Percentiles rank a stretch among this genome's conserved stretches.
Evolutionary conservation across 2,329 filamentous ascomycete species (phyloP).

Genomic region (Xylariaceae sp.): DNA sequence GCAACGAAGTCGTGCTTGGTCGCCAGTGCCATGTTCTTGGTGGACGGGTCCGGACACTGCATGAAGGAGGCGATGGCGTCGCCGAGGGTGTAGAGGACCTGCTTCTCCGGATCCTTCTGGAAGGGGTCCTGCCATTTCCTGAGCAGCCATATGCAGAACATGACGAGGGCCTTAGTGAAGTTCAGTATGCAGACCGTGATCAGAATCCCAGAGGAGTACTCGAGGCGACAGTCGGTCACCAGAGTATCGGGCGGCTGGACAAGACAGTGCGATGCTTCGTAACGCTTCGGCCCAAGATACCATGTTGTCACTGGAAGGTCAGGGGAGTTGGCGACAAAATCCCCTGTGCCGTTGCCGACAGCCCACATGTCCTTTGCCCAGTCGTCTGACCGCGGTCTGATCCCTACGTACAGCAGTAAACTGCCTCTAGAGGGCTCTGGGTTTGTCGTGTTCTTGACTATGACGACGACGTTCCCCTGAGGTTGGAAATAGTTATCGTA

Average conservation of each 20-base stretch:
- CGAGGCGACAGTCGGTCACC: slow-evolving; percentile 12
- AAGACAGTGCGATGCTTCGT: slow-evolving; percentile 18
- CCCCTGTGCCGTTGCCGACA: slow-evolving; percentile 13
- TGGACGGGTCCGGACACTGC: slow-evolving; percentile 15
- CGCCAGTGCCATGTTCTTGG: slow-evolving; percentile 17
- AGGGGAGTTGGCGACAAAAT: not conserved
- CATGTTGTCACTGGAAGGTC: slow-evolving; percentile 9
- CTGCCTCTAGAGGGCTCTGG: slow-evolving; percentile 5
- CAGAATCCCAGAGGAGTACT: slow-evolving; percentile 19
- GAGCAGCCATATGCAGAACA: slow-evolving; percentile 12
- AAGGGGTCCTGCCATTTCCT: slow-evolving; percentile 2
- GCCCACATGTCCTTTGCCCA: slow-evolving; percentile 23
- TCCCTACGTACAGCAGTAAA: slow-evolving; percentile 12
- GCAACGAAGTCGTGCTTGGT: slow-evolving; percentile 12
- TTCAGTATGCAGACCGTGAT: slow-evolving; percentile 13
- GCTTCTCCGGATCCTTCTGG: not conserved
- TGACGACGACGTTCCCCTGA: slow-evolving; percentile 13
- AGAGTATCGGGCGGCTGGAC: slow-evolving; percentile 8
- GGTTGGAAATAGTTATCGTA: slow-evolving; percentile 15
- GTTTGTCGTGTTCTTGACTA: slow-evolving; percentile 10
- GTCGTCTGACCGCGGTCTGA: slow-evolving; percentile 11
- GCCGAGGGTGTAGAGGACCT: slow-evolving; percentile 17
- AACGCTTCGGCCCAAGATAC: slow-evolving; percentile 14
- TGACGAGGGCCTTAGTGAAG: slow-evolving; percentile 12
- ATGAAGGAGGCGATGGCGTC: slow-evolving; percentile 23